Base-by-base conservation (phyloP, 106 monocot species). In the Acorus calamus region DNA sequence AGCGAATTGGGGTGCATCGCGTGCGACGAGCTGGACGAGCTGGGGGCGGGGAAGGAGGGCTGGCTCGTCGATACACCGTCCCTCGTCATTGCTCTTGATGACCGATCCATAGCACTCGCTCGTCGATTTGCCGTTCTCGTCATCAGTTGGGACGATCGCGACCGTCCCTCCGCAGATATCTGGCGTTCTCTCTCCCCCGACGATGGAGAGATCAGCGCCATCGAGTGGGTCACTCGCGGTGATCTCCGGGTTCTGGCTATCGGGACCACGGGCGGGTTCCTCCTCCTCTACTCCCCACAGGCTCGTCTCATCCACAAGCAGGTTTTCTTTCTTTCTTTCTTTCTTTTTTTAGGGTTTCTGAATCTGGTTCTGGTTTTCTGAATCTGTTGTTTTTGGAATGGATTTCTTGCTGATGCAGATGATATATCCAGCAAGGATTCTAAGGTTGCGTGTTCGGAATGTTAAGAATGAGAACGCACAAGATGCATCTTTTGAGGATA, bases 231-330 rank as follows among this genome's bases (percentile, higher is more conserved):
- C 50, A 56, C 81, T 7, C 55, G 69, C 52, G 78, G 70, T n/a
- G 86, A 84, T 62, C 44, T 76, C 54, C 56, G 76, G 50, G 80
- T 74, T 7, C 59, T 98, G 12, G 98, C 85, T 11, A 42, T 98
- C 14, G 96, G 83, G 5, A 88, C 92, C 13, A 85, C 91, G 0
- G 54, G 44, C 0, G 98, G 98, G 4, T 79, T 54, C 65, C 78
- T 98, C 53, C 66, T 98, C 47, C 5, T 92, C 46, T 92, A 88
- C 76, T 98, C 98, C 42, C 9, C 67, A 7, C 52, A 57, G 6
- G 77, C 80, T 8, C 85, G 79, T n/a, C 81, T 92, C 10, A 76
- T 98, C 63, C 87, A 85, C 69, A 87, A 85, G 69, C 98, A 91
- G 91, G 96, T 86, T 4, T 6, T 11, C 50, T 12, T 6, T 4